Evolutionary conservation across 106 monocot species (phyloP).

Genomic region (Alisma plantagoaquatica): DNA sequence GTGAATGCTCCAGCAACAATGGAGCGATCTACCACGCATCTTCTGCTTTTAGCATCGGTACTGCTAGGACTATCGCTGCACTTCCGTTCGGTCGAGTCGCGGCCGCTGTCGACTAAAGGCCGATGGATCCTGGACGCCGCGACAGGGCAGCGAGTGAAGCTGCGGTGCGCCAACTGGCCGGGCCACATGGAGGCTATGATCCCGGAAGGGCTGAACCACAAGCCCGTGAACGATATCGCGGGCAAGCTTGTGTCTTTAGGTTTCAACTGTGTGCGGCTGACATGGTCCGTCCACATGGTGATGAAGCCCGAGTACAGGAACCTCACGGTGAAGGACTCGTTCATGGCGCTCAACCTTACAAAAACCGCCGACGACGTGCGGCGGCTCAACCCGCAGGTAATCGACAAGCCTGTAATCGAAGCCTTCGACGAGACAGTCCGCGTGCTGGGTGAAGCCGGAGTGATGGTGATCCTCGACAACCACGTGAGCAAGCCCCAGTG

Average conservation of each 20-base stretch:
- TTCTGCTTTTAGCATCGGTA: too few species aligned
- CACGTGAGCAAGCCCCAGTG: slow-evolving; percentile 40
- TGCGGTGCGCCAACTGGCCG: slow-evolving; percentile 53
- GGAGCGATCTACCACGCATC: too few species aligned
- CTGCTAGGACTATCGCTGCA: background rate
- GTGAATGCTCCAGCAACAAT: too few species aligned
- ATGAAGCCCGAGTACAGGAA: slow-evolving; percentile 18
- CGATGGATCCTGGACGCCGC: slow-evolving; percentile 33
- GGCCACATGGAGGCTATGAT: slow-evolving; percentile 40
- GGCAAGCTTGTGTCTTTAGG: slow-evolving; percentile 17
- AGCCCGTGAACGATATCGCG: slow-evolving; percentile 20
- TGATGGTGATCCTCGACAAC: slow-evolving; percentile 51
- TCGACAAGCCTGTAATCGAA: slow-evolving; percentile 20
- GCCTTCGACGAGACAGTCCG: slow-evolving; percentile 32
- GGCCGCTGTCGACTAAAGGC: slow-evolving; percentile 31
- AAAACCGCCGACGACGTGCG: slow-evolving; percentile 7
- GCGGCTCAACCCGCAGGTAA: slow-evolving; percentile 21
- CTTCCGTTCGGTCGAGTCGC: background rate
- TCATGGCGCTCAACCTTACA: slow-evolving; percentile 12
- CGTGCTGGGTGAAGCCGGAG: slow-evolving; percentile 24
- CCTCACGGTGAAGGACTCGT: slow-evolving; percentile 23
- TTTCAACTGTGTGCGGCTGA: slow-evolving; percentile 56
- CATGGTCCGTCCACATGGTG: slow-evolving; percentile 34
- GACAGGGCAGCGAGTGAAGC: slow-evolving; percentile 32
- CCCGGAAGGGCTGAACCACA: slow-evolving; percentile 35